Conservation (phyloP, 805 yeast species). For the Tetrapisispora taiwanensis region DNA sequence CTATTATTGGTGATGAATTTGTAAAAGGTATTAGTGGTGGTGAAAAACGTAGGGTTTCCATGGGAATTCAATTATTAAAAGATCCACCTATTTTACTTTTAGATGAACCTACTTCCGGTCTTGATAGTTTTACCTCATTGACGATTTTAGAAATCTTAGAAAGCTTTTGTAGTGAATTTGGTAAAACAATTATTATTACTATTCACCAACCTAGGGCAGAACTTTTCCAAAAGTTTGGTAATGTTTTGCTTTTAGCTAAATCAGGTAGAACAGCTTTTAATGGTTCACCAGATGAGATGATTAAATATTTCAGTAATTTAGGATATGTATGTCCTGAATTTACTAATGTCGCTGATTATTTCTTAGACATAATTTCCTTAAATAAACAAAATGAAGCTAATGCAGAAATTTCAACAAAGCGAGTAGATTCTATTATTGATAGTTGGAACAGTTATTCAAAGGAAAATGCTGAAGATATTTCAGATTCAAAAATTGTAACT, state of each 20-base stretch:
- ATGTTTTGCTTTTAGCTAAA: constrained; percentile 60
- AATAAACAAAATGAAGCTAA: constrained; percentile 36
- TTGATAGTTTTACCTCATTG: constrained; percentile 70
- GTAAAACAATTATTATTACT: constrained; percentile 62
- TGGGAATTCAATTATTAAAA: constrained; percentile 67
- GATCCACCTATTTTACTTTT: constrained; percentile 61
- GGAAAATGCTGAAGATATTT: background rate
- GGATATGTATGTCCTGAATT: constrained; percentile 51
- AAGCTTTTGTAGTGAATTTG: constrained; percentile 41
- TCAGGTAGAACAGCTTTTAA: constrained; percentile 64
- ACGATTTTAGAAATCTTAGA: constrained; percentile 54
- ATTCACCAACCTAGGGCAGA: constrained; percentile 78
- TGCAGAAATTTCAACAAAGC: constrained; percentile 32
- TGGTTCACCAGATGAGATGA: constrained; percentile 42
- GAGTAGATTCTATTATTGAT: constrained; percentile 33
- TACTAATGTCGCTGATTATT: constrained; percentile 64
- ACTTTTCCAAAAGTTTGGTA: constrained; percentile 54
- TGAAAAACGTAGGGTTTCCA: constrained; percentile 75
- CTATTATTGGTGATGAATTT: constrained; percentile 51
- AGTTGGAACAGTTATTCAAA: constrained; percentile 28
- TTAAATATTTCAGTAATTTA: constrained; percentile 36
- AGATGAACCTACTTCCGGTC: constrained; percentile 87
- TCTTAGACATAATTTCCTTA: constrained; percentile 60
- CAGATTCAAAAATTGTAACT: background rate
- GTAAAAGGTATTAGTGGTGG: constrained; percentile 77